These are phyloP conservation scores for Actinomucor elegans DNA, from an alignment of 371 early-diverging fungal genomes.

Conservation along the genomic window DNA sequence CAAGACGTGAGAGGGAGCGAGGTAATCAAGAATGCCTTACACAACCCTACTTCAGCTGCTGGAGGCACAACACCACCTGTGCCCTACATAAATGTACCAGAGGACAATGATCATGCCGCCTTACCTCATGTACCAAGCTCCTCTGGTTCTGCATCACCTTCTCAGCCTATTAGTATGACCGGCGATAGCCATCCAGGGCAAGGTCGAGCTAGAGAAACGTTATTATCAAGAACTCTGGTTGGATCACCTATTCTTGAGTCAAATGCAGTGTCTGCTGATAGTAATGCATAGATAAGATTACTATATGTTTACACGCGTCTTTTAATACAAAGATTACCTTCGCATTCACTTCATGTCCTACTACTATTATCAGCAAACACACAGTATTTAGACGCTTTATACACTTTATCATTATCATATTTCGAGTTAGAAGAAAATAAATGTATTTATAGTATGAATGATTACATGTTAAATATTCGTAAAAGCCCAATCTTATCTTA, in stretches of 20 bases:
- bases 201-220: constrained; percentile 5
- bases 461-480: too few relatives aligned
- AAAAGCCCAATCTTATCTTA: too few relatives aligned
- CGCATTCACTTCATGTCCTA: too few relatives aligned
- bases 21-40: background rate
- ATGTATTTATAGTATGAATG: too few relatives aligned
- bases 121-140: too few relatives aligned
- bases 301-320: too few relatives aligned
- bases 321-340: too few relatives aligned
- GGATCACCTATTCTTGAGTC: constrained; percentile 7
- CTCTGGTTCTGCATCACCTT: background rate
- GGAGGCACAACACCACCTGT: constrained; percentile 1
- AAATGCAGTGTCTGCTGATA: background rate
- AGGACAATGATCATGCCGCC: background rate
- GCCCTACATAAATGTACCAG: background rate
- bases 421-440: too few relatives aligned
- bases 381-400: too few relatives aligned
- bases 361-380: too few relatives aligned
- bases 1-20: background rate
- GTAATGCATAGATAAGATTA: constrained; percentile 1
- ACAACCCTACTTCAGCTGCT: background rate
- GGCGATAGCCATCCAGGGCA: background rate
- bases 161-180: background rate
- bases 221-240: constrained; percentile 12
- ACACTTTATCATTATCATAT: too few relatives aligned